Percentiles rank a stretch among this genome's conserved stretches.
phyloP scores from a whole-genome alignment of 345 rosid genomes.

The Psidium guajava region DNA sequence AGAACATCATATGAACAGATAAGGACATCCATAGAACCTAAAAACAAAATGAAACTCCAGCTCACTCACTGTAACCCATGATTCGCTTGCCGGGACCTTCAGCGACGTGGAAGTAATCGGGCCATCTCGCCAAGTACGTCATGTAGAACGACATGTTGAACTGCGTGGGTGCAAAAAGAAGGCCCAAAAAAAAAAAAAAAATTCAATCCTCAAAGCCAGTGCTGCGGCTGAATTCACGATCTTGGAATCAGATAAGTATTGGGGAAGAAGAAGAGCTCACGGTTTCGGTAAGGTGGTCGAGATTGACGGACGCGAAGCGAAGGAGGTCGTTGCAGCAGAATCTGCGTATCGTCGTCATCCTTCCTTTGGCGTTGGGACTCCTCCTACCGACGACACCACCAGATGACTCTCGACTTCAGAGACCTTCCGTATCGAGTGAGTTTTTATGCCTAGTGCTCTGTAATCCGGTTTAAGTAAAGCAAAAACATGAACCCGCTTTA shows the following conservation, averaged over 20 bases:
- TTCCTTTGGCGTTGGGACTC: neutral
- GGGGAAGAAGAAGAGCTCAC: constrained; percentile 14
- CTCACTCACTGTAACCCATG: constrained; percentile 75
- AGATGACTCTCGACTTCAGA: neutral
- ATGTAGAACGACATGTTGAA: constrained; percentile 95
- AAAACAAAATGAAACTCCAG: neutral
- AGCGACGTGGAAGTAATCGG: constrained; percentile 90
- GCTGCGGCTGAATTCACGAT: fast-evolving
- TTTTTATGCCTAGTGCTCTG: neutral
- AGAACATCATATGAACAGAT: neutral
- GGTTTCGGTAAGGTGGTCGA: constrained; percentile 94
- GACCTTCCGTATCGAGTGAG: neutral
- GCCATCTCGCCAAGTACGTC: constrained; percentile 97
- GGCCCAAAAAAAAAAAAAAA: neutral
- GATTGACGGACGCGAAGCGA: constrained; percentile 68
- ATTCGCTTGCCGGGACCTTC: constrained; percentile 64
- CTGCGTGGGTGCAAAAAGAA: constrained; percentile 13
- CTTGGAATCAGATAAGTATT: neutral
- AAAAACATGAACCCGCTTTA: neutral
- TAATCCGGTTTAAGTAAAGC: neutral
- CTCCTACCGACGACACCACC: neutral
- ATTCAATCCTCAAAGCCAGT: neutral
- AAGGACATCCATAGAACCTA: neutral
- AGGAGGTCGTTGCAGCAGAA: constrained; percentile 95
- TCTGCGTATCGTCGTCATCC: constrained; percentile 84